Evolutionary conservation across 768 basidiomycete genomes (phyloP).

Genomic region (Inosperma sp.): DNA sequence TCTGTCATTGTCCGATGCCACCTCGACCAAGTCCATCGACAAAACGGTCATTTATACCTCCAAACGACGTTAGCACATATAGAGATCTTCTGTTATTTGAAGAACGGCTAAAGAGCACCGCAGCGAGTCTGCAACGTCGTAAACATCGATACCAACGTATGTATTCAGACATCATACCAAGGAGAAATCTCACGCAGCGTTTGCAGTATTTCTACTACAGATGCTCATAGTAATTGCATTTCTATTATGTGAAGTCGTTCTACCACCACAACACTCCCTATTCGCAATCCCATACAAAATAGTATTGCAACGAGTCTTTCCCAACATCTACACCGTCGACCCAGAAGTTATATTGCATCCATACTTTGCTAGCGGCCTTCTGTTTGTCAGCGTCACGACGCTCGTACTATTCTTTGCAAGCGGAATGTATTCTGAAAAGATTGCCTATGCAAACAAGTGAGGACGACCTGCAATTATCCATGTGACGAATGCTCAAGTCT

Average conservation of each 20-base stretch:
- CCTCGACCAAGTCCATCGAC: constrained; percentile 36
- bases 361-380: constrained; percentile 71
- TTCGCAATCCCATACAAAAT: constrained; percentile 58
- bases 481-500: background rate
- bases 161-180: constrained; percentile 27
- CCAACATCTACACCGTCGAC: constrained; percentile 43
- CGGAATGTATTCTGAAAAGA: constrained; percentile 95
- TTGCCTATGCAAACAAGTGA: constrained; percentile 92
- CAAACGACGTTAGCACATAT: constrained; percentile 75
- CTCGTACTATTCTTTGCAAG: constrained; percentile 93
- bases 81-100: constrained; percentile 90
- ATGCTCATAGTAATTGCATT: constrained; percentile 65
- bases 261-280: constrained; percentile 58
- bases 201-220: constrained; percentile 69
- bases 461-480: constrained; percentile 20
- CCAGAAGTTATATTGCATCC: constrained; percentile 52
- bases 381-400: constrained; percentile 87
- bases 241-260: constrained; percentile 69
- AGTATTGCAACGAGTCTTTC: constrained; percentile 46
- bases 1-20: constrained; percentile 20
- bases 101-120: constrained; percentile 93
- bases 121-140: constrained; percentile 69
- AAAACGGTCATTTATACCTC: constrained; percentile 42
- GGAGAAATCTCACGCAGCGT: constrained; percentile 11
- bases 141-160: constrained; percentile 81